Evolutionary conservation across 139 green algal genomes (phyloP), one percentile per base, ranked within the genome.

Genomic region (Trebouxia sp.): DNA sequence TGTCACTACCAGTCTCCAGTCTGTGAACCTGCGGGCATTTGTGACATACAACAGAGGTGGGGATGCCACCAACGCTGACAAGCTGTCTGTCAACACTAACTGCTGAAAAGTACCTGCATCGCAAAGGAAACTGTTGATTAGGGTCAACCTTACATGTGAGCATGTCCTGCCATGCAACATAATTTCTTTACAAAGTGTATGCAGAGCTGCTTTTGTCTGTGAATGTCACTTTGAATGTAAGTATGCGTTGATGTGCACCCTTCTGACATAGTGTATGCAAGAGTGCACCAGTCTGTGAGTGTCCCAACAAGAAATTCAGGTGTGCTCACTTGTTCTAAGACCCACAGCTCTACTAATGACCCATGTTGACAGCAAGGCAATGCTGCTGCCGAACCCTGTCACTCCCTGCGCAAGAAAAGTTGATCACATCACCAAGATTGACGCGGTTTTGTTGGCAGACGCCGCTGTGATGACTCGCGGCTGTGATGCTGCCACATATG

Each of bases 1-100:
- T 41, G 69, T 77, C 20, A 77, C 26, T 5, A 77, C 69, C 41
- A 77, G 41, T 26, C 69, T 55, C 69, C 69, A 77, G 69, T 77
- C 69, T 56, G 22, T 38, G 41, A 77, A 77, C n/a, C 42, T 51
- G 22, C n/a, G 53, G 69, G 43, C 69, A 77, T 53, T 51, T 11
- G 69, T 77, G 37, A 77, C 69, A 77, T 77, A 77, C 26, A 77
- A 26, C 11, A 77, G 41, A 45, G 69, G 69, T 7, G 69, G 69
- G 22, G 69, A 51, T 38, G 69, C 69, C 17, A 53, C 69, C 7
- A 53, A n/a, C 15, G 69, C 69, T 77, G 69, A 51, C 26, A 77
- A 14, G 43, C 69, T 77, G 41, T 77, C 69, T 56, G 69, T 77
- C 38, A 77, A 15, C 69, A 77, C 69, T 24, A 77, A 22, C 39